A percentile compares a stretch with the other conserved stretches of the same genome.
These are phyloP conservation scores for Gamsiella multidivaricata DNA, from an alignment of 192 early-diverging fungal species.

Conservation along the genomic window DNA sequence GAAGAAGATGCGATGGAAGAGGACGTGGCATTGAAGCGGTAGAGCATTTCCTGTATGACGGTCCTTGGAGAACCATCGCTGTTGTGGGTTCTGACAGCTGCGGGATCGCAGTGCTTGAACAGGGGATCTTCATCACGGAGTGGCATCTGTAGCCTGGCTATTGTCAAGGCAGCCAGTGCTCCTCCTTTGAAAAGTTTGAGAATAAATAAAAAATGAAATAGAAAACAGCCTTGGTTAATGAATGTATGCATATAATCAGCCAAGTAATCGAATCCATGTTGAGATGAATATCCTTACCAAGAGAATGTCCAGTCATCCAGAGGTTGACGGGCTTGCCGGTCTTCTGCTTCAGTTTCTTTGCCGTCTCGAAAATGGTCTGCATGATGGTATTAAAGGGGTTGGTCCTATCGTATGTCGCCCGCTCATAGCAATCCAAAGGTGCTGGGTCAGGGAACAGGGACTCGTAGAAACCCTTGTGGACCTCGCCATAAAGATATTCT, in stretches of 20 bases:
- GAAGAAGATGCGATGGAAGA: background rate
- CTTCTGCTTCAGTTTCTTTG: slow-evolving; percentile 13
- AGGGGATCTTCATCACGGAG: slow-evolving; percentile 36
- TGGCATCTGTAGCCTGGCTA: slow-evolving; percentile 56
- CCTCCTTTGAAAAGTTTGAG: no score
- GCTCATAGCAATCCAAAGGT: slow-evolving; percentile 7
- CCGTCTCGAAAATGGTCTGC: slow-evolving; percentile 43
- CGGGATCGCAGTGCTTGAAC: slow-evolving; percentile 8
- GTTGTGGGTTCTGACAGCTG: slow-evolving; percentile 3
- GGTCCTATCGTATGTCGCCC: slow-evolving; percentile 13
- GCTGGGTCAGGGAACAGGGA: slow-evolving; percentile 56
- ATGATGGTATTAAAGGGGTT: slow-evolving; percentile 60
- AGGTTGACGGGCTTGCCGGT: slow-evolving; percentile 53
- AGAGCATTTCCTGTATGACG: slow-evolving; percentile 33
- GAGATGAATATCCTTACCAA: slow-evolving; percentile 25
- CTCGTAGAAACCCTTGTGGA: slow-evolving; percentile 68
- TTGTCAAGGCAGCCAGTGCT: slow-evolving; percentile 56
- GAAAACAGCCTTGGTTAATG: no score
- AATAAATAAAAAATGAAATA: no score
- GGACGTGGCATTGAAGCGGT: slow-evolving; percentile 14
- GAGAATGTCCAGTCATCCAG: slow-evolving; percentile 68
- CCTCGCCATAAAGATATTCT: slow-evolving; percentile 61
- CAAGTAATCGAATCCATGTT: background rate
- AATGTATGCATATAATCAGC: no score
- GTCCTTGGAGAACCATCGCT: slow-evolving; percentile 17